Evolutionary conservation across 2,329 filamentous ascomycete species (phyloP).

Genomic region (Gliomastix tumulicola): DNA sequence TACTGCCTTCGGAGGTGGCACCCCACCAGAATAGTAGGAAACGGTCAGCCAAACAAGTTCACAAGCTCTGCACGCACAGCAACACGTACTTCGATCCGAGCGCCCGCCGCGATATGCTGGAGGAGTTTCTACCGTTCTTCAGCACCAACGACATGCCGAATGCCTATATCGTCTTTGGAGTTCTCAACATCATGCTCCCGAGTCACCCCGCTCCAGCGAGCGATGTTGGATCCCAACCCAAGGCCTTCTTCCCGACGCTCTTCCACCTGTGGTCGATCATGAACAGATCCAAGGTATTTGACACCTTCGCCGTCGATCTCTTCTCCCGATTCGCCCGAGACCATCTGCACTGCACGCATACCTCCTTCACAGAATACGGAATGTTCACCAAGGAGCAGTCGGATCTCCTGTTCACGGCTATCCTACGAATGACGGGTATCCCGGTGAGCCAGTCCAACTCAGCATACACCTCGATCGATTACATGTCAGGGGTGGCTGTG

Average conservation of each 20-base stretch:
- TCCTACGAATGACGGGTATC: constrained; percentile 85
- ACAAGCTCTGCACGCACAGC: constrained; percentile 84
- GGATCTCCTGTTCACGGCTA: constrained; percentile 84
- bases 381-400: constrained; percentile 92
- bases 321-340: constrained; percentile 84
- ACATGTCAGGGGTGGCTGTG: constrained; percentile 73
- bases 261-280: constrained; percentile 97
- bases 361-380: constrained; percentile 78
- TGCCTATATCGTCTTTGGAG: constrained; percentile 84
- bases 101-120: constrained; percentile 74
- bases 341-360: constrained; percentile 64
- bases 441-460: constrained; percentile 94
- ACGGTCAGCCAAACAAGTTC: constrained; percentile 57
- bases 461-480: constrained; percentile 81
- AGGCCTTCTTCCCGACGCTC: constrained; percentile 84
- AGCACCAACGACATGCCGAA: constrained; percentile 88
- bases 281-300: constrained; percentile 80
- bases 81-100: constrained; percentile 89
- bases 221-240: constrained; percentile 71
- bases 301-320: constrained; percentile 82
- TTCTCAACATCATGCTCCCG: constrained; percentile 82
- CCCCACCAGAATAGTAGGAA: constrained; percentile 49
- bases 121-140: constrained; percentile 80
- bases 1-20: constrained; percentile 78
- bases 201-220: constrained; percentile 70